phyloP scores from a whole-genome alignment of 768 basidiomycete species.

The Termitomyces heimii region DNA sequence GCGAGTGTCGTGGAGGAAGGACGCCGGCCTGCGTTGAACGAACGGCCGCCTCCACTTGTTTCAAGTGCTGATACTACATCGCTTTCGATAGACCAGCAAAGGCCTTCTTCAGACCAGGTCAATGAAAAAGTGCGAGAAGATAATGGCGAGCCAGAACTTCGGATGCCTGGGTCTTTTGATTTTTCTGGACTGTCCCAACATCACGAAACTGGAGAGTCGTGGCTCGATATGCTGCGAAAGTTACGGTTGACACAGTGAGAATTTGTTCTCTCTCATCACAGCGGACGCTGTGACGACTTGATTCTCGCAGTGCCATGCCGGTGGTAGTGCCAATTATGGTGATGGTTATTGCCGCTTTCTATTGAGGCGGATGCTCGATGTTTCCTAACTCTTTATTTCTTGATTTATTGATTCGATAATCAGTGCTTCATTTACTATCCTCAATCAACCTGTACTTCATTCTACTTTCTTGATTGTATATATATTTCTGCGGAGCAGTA shows the following conservation, averaged over 20 bases:
- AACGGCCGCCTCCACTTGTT: slow-evolving; percentile 2
- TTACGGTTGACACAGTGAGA: slow-evolving; percentile 22
- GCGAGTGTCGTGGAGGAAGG: not conserved
- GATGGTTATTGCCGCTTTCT: not conserved
- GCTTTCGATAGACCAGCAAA: not conserved
- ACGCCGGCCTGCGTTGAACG: not conserved
- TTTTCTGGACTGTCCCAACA: slow-evolving; percentile 12
- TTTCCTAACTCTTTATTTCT: not conserved
- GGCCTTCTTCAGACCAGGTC: not conserved
- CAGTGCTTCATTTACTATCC: not conserved
- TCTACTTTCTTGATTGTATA: not conserved
- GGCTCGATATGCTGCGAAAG: slow-evolving; percentile 26
- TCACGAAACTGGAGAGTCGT: slow-evolving; percentile 12
- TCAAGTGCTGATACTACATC: not conserved
- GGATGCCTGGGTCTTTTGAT: slow-evolving; percentile 52
- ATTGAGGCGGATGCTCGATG: not conserved
- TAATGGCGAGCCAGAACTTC: slow-evolving; percentile 24
- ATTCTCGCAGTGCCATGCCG: not conserved
- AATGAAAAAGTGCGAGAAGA: slow-evolving; percentile 10
- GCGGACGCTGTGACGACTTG: not conserved
- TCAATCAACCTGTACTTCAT: not conserved
- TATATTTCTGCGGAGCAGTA: not conserved
- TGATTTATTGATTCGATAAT: not conserved
- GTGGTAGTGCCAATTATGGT: not conserved
- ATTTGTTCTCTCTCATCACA: slow-evolving; percentile 14